Base-by-base conservation (phyloP, 495 filamentous ascomycete species). In the Neurospora cerealis region DNA sequence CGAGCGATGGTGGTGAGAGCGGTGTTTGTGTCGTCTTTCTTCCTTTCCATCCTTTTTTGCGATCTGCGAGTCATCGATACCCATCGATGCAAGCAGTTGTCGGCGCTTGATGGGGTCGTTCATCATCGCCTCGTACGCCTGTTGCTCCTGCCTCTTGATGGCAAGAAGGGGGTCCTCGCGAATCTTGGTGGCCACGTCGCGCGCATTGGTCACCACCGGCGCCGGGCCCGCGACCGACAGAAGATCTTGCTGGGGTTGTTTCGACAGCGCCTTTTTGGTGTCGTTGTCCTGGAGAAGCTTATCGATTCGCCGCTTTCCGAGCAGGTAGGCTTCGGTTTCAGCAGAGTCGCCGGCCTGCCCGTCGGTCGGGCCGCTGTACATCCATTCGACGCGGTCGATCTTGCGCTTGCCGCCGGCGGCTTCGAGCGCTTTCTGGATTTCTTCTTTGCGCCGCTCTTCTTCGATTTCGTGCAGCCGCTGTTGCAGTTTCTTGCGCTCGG, bases 241-340 rank as follows among this genome's bases (percentile, higher is more conserved):
- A 36, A 85, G 87, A 36, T 90, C 88, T 71, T 90, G 83, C 37
- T 88, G 87, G n/a, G 92, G 87, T n/a, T 89, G 86, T 83, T 97
- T 98, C 81, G 91, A 89, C 74, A 98, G 82, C 28, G 54, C 54
- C 75, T 91, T 92, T 83, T 95, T 90, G 73, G 88, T 87, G 62
- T 95, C 93, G 44, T 91, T 89, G 48, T 92, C 93, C 81, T 94
- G 96, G 72, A 97, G 87, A n/a, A 98, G 81, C 6, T 92, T 87
- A 83, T 97, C 95, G 77, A 99, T 93, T 11, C 96, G 87, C 69
- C 96, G 86, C 83, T 97, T 98, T 15, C 96, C 96, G 19, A 99
- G 86, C 8, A 99, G 82, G 79, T 97, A 98, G 9, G 92, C 93
- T 77, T 99, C 96, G 88, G 92, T 94, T 82, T 98, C 96, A 80